Conservation (phyloP, 1,284 basidiomycete genomes). For the Anthracocystis setariae region DNA sequence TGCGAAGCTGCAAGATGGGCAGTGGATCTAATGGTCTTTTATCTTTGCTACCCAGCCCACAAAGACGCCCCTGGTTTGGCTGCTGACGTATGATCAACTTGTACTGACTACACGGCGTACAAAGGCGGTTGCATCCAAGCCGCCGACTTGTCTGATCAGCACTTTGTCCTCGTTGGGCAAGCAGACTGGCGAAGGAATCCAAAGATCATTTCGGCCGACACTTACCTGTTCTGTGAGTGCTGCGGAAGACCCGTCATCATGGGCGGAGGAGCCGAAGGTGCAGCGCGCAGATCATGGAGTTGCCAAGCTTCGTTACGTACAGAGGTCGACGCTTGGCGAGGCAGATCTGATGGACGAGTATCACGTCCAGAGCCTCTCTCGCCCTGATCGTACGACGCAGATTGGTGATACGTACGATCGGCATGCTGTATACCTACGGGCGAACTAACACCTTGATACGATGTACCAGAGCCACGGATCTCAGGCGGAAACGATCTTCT, state of each 20-base stretch:
- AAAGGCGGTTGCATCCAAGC: background rate
- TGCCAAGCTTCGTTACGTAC: constrained; percentile 1
- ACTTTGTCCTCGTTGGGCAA: too few species aligned
- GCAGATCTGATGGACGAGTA: background rate
- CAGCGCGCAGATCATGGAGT: constrained; percentile 11
- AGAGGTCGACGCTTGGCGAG: background rate
- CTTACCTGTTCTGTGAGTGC: constrained; percentile 27
- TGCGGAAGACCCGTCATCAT: constrained; percentile 28
- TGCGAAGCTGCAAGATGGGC: constrained; percentile 52
- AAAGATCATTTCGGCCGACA: background rate
- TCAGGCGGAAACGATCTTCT: background rate
- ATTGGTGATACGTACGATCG: background rate
- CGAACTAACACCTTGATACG: background rate
- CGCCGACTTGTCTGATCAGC: background rate
- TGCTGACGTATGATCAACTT: constrained; percentile 47
- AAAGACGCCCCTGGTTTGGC: constrained; percentile 47
- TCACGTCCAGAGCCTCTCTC: background rate
- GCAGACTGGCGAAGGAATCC: too few species aligned
- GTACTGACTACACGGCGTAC: constrained; percentile 13
- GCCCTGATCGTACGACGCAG: background rate
- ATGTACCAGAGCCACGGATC: too few species aligned
- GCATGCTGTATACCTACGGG: constrained; percentile 1
- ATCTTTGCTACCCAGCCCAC: constrained; percentile 54
- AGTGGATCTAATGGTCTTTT: constrained; percentile 53
- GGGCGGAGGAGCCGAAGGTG: constrained; percentile 27